Evolutionary conservation across 139 green algal genomes (phyloP).

Genomic region (Limnomonas spitsbergensis): DNA sequence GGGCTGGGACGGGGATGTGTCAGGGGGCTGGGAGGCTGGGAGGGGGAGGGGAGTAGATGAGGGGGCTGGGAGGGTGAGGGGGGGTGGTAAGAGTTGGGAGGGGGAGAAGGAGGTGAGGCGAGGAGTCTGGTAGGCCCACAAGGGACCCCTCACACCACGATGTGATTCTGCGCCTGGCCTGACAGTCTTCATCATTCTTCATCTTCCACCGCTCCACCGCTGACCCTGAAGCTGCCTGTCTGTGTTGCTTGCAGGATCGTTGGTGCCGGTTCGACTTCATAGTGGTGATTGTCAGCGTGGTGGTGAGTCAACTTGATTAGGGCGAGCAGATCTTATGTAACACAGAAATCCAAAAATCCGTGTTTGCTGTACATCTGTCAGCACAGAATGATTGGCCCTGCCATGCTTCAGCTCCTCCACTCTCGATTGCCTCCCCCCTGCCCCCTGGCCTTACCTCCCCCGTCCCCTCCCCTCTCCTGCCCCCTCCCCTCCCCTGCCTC

Average conservation of each 20-base stretch:
- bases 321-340: neutral
- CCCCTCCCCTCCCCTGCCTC: neutral
- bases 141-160: neutral
- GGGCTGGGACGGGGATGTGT: neutral
- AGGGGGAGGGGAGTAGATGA: too few relatives aligned
- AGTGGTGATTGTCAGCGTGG: slow-evolving; percentile 46
- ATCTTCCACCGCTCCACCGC: neutral
- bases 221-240: neutral
- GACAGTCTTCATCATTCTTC: neutral
- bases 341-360: neutral
- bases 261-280: slow-evolving; percentile 76
- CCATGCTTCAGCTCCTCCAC: too few relatives aligned
- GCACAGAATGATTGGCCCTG: too few relatives aligned
- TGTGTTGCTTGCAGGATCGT: slow-evolving; percentile 25
- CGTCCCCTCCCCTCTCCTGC: neutral
- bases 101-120: too few relatives aligned
- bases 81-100: too few relatives aligned
- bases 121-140: neutral
- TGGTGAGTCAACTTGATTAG: neutral
- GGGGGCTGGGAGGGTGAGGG: too few relatives aligned
- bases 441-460: neutral
- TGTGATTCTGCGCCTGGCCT: neutral
- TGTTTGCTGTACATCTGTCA: too few relatives aligned
- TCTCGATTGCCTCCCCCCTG: too few relatives aligned
- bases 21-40: neutral